phyloP scores from a whole-genome alignment of 225 moss, liverwort and hornwort genomes.

The Polytrichum formosum region DNA sequence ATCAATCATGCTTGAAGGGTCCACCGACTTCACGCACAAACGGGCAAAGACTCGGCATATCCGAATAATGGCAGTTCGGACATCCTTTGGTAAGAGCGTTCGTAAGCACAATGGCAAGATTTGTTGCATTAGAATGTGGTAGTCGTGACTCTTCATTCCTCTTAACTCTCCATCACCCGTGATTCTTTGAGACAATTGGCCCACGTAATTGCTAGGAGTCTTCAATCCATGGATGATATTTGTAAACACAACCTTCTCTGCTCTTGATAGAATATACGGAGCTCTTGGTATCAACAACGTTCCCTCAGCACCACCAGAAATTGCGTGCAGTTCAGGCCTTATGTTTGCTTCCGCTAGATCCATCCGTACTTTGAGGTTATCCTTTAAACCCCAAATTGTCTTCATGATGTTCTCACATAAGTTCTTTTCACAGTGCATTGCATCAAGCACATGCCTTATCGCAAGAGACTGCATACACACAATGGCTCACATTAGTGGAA shows the following conservation, averaged over 20 bases:
- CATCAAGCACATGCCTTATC: not conserved
- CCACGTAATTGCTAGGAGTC: too few relatives aligned
- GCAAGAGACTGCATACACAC: too few relatives aligned
- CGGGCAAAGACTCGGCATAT: not conserved
- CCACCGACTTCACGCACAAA: not conserved
- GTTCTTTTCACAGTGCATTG: not conserved
- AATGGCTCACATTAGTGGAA: too few relatives aligned
- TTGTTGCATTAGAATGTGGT: not conserved
- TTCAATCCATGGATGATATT: too few relatives aligned
- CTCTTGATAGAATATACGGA: too few relatives aligned
- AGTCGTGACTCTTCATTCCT: not conserved
- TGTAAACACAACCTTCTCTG: too few relatives aligned
- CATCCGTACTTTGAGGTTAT: too few relatives aligned
- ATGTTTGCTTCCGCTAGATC: too few relatives aligned
- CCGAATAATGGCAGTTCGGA: not conserved
- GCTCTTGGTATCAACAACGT: too few relatives aligned
- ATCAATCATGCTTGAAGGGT: not conserved
- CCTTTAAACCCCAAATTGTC: not conserved
- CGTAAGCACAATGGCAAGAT: not conserved
- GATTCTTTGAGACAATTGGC: not conserved
- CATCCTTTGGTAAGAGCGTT: not conserved
- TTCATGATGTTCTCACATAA: conserved; percentile 1
- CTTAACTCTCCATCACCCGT: not conserved
- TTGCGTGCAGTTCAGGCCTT: too few relatives aligned
- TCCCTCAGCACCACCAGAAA: too few relatives aligned